These are phyloP conservation scores for Podaxis rugospora DNA, from an alignment of 768 basidiomycete species.

Conservation along the genomic window DNA sequence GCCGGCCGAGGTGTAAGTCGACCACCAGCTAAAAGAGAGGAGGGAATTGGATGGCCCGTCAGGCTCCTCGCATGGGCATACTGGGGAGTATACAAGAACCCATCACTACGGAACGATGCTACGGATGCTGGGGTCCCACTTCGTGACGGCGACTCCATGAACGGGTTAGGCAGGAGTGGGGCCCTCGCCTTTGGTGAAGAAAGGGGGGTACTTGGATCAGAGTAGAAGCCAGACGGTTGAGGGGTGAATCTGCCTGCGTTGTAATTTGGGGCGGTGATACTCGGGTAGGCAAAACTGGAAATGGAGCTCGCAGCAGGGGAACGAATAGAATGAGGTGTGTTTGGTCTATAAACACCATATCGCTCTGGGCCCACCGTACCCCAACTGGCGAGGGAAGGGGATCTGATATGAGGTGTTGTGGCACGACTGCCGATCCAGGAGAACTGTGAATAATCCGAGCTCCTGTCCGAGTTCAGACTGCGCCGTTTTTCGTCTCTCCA, in stretches of 20 bases:
- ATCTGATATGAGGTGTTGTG: neutral
- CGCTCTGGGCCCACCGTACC: neutral
- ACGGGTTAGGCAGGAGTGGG: slow-evolving; percentile 15
- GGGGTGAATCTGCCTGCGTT: neutral
- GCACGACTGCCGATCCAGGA: slow-evolving; percentile 12
- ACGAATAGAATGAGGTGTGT: slow-evolving; percentile 10
- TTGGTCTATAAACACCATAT: slow-evolving; percentile 9
- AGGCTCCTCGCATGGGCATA: neutral
- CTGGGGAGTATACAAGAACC: neutral
- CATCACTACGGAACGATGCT: slow-evolving; percentile 14
- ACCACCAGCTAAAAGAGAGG: neutral
- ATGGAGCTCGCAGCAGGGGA: slow-evolving; percentile 12
- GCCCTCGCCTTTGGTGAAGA: neutral
- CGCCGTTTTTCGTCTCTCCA: slow-evolving; percentile 15
- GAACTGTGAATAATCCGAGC: slow-evolving; percentile 19
- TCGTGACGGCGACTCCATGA: slow-evolving; percentile 14
- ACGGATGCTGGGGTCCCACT: slow-evolving; percentile 17
- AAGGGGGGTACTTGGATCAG: neutral
- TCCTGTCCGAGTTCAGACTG: slow-evolving; percentile 16
- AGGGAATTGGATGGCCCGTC: neutral
- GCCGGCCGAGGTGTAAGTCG: neutral
- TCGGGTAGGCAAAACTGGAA: neutral
- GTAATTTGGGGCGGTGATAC: neutral
- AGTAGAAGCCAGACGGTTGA: neutral
- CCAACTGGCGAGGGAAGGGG: slow-evolving; percentile 9